Evolutionary conservation across 2,329 filamentous ascomycete genomes (phyloP).

Genomic region (Rhynchosporium agropyri): DNA sequence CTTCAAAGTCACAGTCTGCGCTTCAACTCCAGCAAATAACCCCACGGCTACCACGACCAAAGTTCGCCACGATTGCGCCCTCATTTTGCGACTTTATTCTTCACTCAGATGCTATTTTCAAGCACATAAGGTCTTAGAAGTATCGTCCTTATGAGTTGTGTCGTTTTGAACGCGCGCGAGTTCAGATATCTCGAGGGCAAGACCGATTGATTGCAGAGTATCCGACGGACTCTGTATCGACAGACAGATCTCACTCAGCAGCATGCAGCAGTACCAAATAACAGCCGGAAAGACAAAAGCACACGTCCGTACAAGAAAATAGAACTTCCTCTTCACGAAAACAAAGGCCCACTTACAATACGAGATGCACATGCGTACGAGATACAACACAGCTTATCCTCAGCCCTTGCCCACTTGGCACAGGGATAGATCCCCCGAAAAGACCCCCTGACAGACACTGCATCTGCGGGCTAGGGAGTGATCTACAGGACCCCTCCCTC

Average conservation of each 20-base stretch:
- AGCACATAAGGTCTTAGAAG: no score
- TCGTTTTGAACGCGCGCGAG: neutral
- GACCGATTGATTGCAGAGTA: neutral
- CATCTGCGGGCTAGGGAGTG: neutral
- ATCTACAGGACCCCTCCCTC: constrained; percentile 5
- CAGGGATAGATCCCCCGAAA: neutral
- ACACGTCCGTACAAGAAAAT: neutral
- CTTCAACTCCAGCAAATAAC: constrained; percentile 26
- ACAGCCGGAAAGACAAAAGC: neutral
- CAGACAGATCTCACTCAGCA: constrained; percentile 7
- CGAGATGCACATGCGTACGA: neutral
- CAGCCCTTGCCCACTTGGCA: constrained; percentile 6
- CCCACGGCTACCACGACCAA: constrained; percentile 22
- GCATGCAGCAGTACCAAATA: neutral
- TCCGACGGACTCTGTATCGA: neutral
- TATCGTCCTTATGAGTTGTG: no score
- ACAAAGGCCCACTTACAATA: neutral
- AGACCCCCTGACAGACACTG: constrained; percentile 4
- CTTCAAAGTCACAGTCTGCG: constrained; percentile 30
- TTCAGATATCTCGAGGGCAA: neutral
- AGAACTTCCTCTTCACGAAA: neutral
- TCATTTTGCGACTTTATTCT: constrained; percentile 21
- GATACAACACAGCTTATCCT: constrained; percentile 1
- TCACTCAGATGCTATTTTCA: neutral
- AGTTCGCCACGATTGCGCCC: constrained; percentile 29